These are phyloP conservation scores for Beauveria sp. DNA, from an alignment of 2,329 filamentous ascomycete genomes.

Conservation along the genomic window DNA sequence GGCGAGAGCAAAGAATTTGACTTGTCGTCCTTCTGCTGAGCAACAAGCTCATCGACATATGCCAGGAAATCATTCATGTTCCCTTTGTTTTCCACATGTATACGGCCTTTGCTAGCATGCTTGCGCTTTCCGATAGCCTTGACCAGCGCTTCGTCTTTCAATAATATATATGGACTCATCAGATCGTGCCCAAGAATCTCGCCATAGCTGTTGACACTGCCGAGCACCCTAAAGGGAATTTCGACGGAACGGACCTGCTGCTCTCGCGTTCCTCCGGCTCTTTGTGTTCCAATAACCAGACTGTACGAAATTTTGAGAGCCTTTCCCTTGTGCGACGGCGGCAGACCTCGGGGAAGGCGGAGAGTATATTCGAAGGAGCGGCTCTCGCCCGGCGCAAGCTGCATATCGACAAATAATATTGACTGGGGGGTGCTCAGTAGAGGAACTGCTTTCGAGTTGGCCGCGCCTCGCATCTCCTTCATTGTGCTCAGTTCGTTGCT, in stretches of 20 bases:
- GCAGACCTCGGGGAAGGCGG: constrained; percentile 77
- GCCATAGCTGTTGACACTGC: constrained; percentile 82
- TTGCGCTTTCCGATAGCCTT: constrained; percentile 30
- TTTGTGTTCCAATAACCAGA: constrained; percentile 84
- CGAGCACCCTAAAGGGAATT: constrained; percentile 85
- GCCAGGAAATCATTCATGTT: constrained; percentile 61
- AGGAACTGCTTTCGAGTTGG: constrained; percentile 79
- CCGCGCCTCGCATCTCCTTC: constrained; percentile 86
- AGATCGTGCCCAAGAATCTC: constrained; percentile 89
- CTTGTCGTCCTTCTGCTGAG: constrained; percentile 46
- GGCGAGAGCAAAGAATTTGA: constrained; percentile 63
- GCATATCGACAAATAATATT: constrained; percentile 88
- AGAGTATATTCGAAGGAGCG: constrained; percentile 82
- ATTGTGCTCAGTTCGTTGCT: constrained; percentile 84
- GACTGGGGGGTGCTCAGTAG: constrained; percentile 93
- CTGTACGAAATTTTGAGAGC: constrained; percentile 92
- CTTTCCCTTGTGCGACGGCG: constrained; percentile 83
- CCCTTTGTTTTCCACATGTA: constrained; percentile 23
- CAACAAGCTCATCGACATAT: constrained; percentile 70
- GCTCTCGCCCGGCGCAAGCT: constrained; percentile 81
- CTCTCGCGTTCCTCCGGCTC: constrained; percentile 68
- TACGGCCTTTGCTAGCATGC: constrained; percentile 21
- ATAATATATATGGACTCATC: constrained; percentile 85
- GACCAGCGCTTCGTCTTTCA: constrained; percentile 73
- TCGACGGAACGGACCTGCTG: constrained; percentile 87